phyloP scores from a whole-genome alignment of 169 alveolate genomes.

The Perkinsus chesapeaki region DNA sequence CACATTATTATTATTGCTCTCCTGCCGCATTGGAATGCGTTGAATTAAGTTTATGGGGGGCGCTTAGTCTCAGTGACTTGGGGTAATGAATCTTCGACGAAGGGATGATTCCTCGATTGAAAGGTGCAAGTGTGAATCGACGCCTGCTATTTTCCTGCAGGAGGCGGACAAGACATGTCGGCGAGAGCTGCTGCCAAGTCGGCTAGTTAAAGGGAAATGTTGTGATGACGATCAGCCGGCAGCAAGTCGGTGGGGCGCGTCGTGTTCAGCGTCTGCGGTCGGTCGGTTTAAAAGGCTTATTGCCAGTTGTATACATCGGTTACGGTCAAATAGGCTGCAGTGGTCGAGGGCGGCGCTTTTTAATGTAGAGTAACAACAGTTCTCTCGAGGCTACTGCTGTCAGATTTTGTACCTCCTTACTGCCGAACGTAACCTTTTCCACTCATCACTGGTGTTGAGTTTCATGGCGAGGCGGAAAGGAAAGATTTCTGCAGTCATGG shows the following conservation, averaged over 20 bases:
- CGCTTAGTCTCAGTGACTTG: no score
- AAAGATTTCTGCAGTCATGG: not conserved
- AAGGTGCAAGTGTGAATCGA: no score
- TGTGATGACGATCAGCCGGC: not conserved
- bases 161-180: not conserved
- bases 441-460: not conserved
- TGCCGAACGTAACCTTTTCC: no score
- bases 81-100: no score
- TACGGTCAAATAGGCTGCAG: not conserved
- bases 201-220: not conserved
- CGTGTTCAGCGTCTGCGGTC: not conserved
- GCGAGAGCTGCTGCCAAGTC: not conserved
- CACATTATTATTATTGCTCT: not conserved
- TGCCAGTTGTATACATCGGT: not conserved
- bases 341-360: no score
- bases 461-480: not conserved
- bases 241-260: not conserved
- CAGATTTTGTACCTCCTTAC: no score
- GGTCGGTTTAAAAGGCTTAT: not conserved
- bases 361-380: no score
- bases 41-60: no score
- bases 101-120: no score
- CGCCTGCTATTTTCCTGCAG: not conserved
- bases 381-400: no score
- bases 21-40: no score